phyloP scores from a whole-genome alignment of 202 grass and related monocot species.

The Schoenoplectus tabernaemontani region DNA sequence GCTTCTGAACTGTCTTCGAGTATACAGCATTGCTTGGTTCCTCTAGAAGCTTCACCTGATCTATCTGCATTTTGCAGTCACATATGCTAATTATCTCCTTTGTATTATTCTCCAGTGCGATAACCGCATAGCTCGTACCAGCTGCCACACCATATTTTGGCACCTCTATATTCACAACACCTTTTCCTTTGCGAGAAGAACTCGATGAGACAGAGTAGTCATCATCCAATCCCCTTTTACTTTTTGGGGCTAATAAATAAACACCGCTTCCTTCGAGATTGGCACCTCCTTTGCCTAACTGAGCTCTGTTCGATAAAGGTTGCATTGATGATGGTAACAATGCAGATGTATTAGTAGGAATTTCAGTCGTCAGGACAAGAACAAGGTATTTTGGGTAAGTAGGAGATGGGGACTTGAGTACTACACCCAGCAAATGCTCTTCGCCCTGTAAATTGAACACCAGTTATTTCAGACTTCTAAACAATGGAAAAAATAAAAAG shows the following conservation, averaged over 20 bases:
- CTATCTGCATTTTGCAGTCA: conserved; percentile 79
- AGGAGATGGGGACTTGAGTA: conserved; percentile 62
- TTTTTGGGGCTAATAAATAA: conserved; percentile 73
- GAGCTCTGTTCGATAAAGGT: conserved; percentile 42
- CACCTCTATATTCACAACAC: conserved; percentile 59
- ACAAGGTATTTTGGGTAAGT: conserved; percentile 56
- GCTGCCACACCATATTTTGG: conserved; percentile 59
- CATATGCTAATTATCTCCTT: conserved; percentile 82
- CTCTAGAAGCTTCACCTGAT: conserved; percentile 87
- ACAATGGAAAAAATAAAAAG: not conserved
- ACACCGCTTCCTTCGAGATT: not conserved
- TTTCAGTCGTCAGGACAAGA: conserved; percentile 63
- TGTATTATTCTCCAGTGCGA: conserved; percentile 52
- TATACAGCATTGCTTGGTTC: conserved; percentile 50
- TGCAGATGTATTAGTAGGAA: conserved; percentile 38
- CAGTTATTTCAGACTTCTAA: conserved; percentile 15
- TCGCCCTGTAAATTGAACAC: conserved; percentile 50
- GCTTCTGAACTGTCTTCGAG: conserved; percentile 72
- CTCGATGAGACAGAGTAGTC: conserved; percentile 59
- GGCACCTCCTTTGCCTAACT: conserved; percentile 49
- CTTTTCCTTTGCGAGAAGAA: conserved; percentile 56
- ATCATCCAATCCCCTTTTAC: conserved; percentile 83
- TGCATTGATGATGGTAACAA: conserved; percentile 23
- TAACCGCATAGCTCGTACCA: conserved; percentile 68
- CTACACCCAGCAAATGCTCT: conserved; percentile 79